These are phyloP conservation scores for Aspergillus unguis DNA, from an alignment of 2,329 filamentous ascomycete genomes.

Conservation along the genomic window DNA sequence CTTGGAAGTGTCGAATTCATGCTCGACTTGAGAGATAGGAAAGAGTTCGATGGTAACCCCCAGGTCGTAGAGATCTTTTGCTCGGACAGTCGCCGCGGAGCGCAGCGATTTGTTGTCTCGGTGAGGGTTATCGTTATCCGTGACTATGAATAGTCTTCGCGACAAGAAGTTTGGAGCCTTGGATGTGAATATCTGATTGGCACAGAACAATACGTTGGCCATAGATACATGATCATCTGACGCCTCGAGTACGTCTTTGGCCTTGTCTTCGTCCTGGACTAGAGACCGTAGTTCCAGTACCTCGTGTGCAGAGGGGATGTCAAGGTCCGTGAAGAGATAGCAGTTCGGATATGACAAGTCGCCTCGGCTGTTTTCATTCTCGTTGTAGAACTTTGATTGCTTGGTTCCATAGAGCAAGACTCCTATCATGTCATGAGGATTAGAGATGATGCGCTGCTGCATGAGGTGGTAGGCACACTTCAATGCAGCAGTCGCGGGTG, in stretches of 20 bases:
- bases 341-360: slow-evolving; percentile 78
- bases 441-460: slow-evolving; percentile 97
- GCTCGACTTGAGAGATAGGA: slow-evolving; percentile 70
- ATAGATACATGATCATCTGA: slow-evolving; percentile 70
- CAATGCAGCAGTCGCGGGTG: slow-evolving; percentile 75
- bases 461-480: slow-evolving; percentile 94
- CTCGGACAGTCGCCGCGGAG: slow-evolving; percentile 76
- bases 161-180: slow-evolving; percentile 94
- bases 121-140: slow-evolving; percentile 88
- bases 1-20: slow-evolving; percentile 73
- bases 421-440: slow-evolving; percentile 95
- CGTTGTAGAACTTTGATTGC: slow-evolving; percentile 72
- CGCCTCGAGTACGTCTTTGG: slow-evolving; percentile 65
- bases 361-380: slow-evolving; percentile 55
- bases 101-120: slow-evolving; percentile 66
- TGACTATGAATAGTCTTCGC: slow-evolving; percentile 89
- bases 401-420: slow-evolving; percentile 88
- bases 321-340: slow-evolving; percentile 84
- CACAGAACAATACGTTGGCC: slow-evolving; percentile 88
- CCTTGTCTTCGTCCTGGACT: slow-evolving; percentile 73
- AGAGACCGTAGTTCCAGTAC: slow-evolving; percentile 75
- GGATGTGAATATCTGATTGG: slow-evolving; percentile 93
- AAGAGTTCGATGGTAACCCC: slow-evolving; percentile 91
- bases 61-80: slow-evolving; percentile 92
- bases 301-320: slow-evolving; percentile 80